Evolutionary conservation across 306 rosid species (phyloP), one percentile per base, ranked within the genome.

Genomic region (Castanea mollissima): DNA sequence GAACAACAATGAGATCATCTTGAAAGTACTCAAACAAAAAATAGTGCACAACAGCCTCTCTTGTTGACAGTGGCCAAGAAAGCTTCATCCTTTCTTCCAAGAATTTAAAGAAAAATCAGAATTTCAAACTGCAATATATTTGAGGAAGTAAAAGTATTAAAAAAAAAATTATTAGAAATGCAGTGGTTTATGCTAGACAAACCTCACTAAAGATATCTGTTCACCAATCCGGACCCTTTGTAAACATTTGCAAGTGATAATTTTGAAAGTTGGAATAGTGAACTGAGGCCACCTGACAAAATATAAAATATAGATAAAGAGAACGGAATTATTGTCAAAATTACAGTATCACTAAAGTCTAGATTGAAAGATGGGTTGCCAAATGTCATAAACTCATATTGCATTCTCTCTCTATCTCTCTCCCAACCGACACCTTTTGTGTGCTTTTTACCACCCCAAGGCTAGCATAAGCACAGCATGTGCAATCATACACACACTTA

Each of bases 11-110:
- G 79, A 93, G 84, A 83, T 89, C 99, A 70, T 93, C 99, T 86
- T 91, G 93, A 75, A 82, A 75, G 84, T 96, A 96, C 84, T 96
- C 99, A 67, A 96, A 93, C 83, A 89, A 68, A 86, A 91, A 90
- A 82, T 80, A 91, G 83, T 93, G 98, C 70, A 91, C 76, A 65
- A 91, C 58, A 35, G 90, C 94, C 84, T 96, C 99, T 90, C 99
- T 96, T 54, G 90, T 67, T 19, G 99, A 90, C 77, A 93, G 88
- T 2, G 99, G 99, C 99, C 98, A 96, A 3, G 99, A 80, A 79
- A 90, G 77, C 91, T 95, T 95, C 92, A 92, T 60, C 94, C 99
- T 95, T 92, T 81, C 96, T 92, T 90, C 86, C 97, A 88, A 85
- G 83, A 92, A 89, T 72, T 81, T 75, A 72, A 68, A 81, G 78